phyloP scores from a whole-genome alignment of 2,329 filamentous ascomycete species.

The Westerdykella ornata region DNA sequence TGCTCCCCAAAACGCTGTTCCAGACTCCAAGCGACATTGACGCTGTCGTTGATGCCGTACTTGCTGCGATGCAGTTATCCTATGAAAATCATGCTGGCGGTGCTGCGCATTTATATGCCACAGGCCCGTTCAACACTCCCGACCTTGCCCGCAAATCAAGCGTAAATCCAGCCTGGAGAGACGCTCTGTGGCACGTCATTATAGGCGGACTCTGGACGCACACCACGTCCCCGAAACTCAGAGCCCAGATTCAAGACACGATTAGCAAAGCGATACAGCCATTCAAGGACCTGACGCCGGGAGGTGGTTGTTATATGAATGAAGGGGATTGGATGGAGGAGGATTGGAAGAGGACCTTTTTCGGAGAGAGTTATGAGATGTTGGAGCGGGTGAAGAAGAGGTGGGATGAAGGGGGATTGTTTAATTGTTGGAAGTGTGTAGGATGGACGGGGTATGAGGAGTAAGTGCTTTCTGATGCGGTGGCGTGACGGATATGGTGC shows the following conservation, averaged over 20 bases:
- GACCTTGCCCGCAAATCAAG: conserved; percentile 25
- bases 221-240: conserved; percentile 10
- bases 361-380: conserved; percentile 26
- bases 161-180: conserved; percentile 29
- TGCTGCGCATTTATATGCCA: conserved; percentile 32
- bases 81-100: conserved; percentile 22
- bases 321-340: conserved; percentile 33
- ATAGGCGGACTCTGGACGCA: conserved; percentile 29
- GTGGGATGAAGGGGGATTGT: conserved; percentile 28
- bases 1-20: conserved; percentile 29
- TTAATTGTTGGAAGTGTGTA: conserved; percentile 36
- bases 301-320: conserved; percentile 34
- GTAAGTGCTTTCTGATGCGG: conserved; percentile 12
- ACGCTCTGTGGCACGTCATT: conserved; percentile 31
- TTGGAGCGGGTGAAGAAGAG: conserved; percentile 23
- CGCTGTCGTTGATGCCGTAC: conserved; percentile 25
- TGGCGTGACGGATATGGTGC: not conserved
- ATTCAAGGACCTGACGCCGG: conserved; percentile 30
- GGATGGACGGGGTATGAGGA: conserved; percentile 32
- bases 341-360: conserved; percentile 33
- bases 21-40: conserved; percentile 11
- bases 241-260: conserved; percentile 25
- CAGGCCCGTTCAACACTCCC: conserved; percentile 27
- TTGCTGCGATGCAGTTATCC: conserved; percentile 29
- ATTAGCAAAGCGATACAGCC: conserved; percentile 26